phyloP scores from a whole-genome alignment of 148 eudicot species.

The Camellia japonica region DNA sequence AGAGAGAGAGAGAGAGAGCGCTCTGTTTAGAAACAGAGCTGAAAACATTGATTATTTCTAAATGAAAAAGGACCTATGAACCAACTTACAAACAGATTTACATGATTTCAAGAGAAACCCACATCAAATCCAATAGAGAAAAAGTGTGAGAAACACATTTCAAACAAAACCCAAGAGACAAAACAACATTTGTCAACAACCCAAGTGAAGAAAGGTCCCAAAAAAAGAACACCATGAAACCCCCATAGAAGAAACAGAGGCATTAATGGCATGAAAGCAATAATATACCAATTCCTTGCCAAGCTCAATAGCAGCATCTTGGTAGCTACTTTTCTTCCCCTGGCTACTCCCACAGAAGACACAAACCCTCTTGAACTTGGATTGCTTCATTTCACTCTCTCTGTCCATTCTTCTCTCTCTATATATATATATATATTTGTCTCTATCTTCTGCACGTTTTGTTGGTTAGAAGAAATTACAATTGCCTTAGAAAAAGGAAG shows the following conservation, averaged over 20 bases:
- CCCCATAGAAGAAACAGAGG: not conserved
- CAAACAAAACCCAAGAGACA: constrained; percentile 10
- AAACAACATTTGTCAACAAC: constrained; percentile 6
- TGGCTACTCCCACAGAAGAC: constrained; percentile 99
- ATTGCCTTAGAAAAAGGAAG: not conserved
- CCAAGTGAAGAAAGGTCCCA: constrained; percentile 1
- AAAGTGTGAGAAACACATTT: not conserved
- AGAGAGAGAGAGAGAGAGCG: not conserved
- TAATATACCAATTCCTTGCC: constrained; percentile 77
- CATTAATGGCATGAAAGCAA: not conserved
- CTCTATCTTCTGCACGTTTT: not conserved
- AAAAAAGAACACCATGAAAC: not conserved
- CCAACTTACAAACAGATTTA: not conserved
- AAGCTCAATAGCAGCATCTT: constrained; percentile 96
- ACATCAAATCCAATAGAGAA: constrained; percentile 8
- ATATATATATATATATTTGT: not conserved
- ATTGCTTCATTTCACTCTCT: constrained; percentile 47
- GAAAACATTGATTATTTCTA: too few species aligned
- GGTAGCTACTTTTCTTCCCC: constrained; percentile 91
- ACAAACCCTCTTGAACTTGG: constrained; percentile 87
- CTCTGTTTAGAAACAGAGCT: not conserved
- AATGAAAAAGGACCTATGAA: not conserved
- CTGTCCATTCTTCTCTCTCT: constrained; percentile 50
- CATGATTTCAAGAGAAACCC: constrained; percentile 5
- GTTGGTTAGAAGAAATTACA: constrained; percentile 10